These are phyloP conservation scores for Gossypium sturtianum DNA, from an alignment of 345 rosid species.

Conservation along the genomic window DNA sequence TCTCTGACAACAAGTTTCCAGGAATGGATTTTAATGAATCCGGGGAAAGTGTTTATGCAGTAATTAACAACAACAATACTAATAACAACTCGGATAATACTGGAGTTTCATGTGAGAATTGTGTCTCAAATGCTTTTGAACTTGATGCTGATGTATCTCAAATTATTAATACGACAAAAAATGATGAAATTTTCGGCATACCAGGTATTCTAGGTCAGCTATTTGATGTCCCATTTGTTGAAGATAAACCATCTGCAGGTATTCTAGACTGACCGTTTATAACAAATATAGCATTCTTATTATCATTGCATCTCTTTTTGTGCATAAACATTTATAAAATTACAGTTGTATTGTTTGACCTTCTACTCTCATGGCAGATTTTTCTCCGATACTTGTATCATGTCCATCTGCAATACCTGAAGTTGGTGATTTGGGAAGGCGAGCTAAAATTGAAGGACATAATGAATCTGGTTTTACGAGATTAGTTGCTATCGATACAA, in stretches of 20 bases:
- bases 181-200: conserved; percentile 44
- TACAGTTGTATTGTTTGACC: too few relatives aligned
- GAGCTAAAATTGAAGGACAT: conserved; percentile 41
- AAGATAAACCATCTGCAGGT: conserved; percentile 65
- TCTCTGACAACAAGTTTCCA: conserved; percentile 52
- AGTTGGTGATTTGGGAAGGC: conserved; percentile 39
- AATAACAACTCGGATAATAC: conserved; percentile 63
- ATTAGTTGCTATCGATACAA: conserved; percentile 23
- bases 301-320: too few relatives aligned
- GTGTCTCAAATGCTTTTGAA: conserved; percentile 32
- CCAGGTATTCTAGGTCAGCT: conserved; percentile 41
- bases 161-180: conserved; percentile 40
- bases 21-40: conserved; percentile 54
- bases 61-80: conserved; percentile 17
- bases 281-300: too few relatives aligned
- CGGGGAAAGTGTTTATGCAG: conserved; percentile 36
- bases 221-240: conserved; percentile 74
- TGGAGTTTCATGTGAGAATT: conserved; percentile 53
- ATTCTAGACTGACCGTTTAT: conserved; percentile 16
- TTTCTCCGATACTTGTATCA: conserved; percentile 30
- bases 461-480: conserved; percentile 38
- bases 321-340: too few relatives aligned
- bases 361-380: conserved; percentile 30
- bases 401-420: conserved; percentile 32
- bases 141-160: conserved; percentile 40